These are phyloP conservation scores for Thermomyces lanuginosus DNA, from an alignment of 2,329 filamentous ascomycete genomes.

Conservation along the genomic window DNA sequence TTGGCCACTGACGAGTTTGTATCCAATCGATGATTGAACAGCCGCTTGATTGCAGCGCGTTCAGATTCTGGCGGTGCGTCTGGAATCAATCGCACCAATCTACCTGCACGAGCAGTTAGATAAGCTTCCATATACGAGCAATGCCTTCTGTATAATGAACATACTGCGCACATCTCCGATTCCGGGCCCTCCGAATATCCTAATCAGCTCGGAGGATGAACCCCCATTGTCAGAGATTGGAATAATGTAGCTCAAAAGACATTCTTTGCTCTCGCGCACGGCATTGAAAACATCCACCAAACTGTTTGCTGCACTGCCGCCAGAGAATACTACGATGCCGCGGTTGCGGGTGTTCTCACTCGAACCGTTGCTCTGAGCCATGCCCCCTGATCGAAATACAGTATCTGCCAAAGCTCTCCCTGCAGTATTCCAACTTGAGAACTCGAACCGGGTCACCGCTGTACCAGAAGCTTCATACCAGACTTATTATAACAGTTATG, in stretches of 20 bases:
- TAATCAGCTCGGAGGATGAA: slow-evolving; percentile 80
- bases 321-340: slow-evolving; percentile 74
- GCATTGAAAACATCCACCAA: slow-evolving; percentile 76
- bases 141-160: too few relatives aligned
- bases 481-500: too few relatives aligned
- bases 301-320: slow-evolving; percentile 85
- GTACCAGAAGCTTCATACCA: too few relatives aligned
- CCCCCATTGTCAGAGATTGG: slow-evolving; percentile 94
- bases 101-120: slow-evolving; percentile 36
- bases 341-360: slow-evolving; percentile 8
- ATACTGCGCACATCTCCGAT: slow-evolving; percentile 61
- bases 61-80: slow-evolving; percentile 43
- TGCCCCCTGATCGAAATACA: too few relatives aligned
- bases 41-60: slow-evolving; percentile 55
- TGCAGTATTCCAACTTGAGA: too few relatives aligned
- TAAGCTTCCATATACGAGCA: too few relatives aligned
- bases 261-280: slow-evolving; percentile 47
- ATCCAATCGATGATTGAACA: slow-evolving; percentile 79
- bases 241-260: slow-evolving; percentile 67
- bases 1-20: slow-evolving; percentile 45
- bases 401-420: too few relatives aligned
- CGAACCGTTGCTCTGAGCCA: too few relatives aligned
- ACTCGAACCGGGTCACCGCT: too few relatives aligned
- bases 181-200: slow-evolving; percentile 86
- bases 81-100: slow-evolving; percentile 81